Evolutionary conservation across 305 asterid genomes (phyloP).

Genomic region (Rubia occidens): DNA sequence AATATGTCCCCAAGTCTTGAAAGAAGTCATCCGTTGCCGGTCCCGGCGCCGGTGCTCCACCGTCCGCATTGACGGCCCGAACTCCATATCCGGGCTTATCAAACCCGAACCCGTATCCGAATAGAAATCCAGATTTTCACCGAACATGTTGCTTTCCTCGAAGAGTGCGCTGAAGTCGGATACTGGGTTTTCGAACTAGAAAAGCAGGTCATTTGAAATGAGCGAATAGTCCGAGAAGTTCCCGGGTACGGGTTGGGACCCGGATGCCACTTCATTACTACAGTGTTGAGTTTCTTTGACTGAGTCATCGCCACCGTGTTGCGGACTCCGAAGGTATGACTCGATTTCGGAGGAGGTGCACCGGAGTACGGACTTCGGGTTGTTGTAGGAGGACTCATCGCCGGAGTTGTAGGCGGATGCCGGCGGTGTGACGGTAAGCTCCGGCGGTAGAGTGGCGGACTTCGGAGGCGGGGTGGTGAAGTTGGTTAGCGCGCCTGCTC

Average conservation of each 20-base stretch:
- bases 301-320: constrained; percentile 10
- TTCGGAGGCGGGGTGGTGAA: constrained; percentile 33
- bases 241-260: constrained; percentile 15
- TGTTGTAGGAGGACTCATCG: constrained; percentile 42
- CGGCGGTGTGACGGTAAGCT: not conserved
- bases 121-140: constrained; percentile 23
- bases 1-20: constrained; percentile 61
- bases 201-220: constrained; percentile 29
- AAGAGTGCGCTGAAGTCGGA: constrained; percentile 39
- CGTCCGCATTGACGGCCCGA: constrained; percentile 38
- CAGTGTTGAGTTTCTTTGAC: constrained; percentile 17
- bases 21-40: constrained; percentile 39
- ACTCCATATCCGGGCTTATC: constrained; percentile 22
- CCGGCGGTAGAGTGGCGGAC: not conserved
- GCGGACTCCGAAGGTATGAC: constrained; percentile 24
- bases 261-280: constrained; percentile 1
- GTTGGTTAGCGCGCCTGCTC: constrained; percentile 60
- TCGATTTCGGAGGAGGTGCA: constrained; percentile 39
- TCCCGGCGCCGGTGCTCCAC: not conserved
- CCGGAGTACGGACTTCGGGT: constrained; percentile 60
- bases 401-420: constrained; percentile 45
- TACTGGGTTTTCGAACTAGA: constrained; percentile 34
- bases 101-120: not conserved
- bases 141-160: constrained; percentile 33
- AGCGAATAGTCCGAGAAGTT: constrained; percentile 34